A percentile compares a stretch with the other conserved stretches of the same genome.
Conservation (phyloP, 2,329 filamentous ascomycete species). For the Rachicladosporium sp. region DNA sequence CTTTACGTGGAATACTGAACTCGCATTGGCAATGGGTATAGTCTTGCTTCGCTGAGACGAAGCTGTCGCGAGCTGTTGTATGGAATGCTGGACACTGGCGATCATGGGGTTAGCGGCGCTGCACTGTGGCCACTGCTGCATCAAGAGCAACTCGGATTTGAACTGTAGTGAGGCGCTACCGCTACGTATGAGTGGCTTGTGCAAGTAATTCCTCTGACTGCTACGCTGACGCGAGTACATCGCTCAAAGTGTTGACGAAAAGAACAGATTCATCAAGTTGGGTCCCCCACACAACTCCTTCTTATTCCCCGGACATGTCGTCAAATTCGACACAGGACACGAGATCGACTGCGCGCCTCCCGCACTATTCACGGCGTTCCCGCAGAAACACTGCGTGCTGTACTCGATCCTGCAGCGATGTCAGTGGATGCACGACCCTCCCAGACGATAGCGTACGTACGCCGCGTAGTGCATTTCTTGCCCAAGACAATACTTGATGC, state of each 20-base stretch:
- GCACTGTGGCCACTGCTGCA: no score
- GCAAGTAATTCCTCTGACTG: no score
- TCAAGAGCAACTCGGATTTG: no score
- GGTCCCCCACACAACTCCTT: constrained; percentile 19
- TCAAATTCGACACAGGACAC: constrained; percentile 12
- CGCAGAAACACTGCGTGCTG: constrained; percentile 18
- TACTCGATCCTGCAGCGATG: constrained; percentile 6
- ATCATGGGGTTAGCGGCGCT: no score
- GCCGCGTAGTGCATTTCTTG: constrained; percentile 18
- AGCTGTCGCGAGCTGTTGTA: no score
- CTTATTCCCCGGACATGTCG: constrained; percentile 18
- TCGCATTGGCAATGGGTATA: no score
- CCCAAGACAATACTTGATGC: constrained; percentile 21
- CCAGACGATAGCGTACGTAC: constrained; percentile 9
- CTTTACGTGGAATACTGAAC: no score
- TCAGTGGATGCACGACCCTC: not conserved
- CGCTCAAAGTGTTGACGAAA: constrained; percentile 19
- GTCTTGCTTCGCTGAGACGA: no score
- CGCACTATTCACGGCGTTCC: constrained; percentile 10
- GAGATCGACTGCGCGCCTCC: constrained; percentile 9
- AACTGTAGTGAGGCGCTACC: no score
- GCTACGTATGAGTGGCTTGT: no score
- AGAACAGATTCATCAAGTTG: constrained; percentile 21
- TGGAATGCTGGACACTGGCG: no score
- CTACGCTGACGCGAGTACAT: not conserved